Base-by-base conservation (phyloP, 495 filamentous ascomycete genomes). In the Hypoxylon fuscum region DNA sequence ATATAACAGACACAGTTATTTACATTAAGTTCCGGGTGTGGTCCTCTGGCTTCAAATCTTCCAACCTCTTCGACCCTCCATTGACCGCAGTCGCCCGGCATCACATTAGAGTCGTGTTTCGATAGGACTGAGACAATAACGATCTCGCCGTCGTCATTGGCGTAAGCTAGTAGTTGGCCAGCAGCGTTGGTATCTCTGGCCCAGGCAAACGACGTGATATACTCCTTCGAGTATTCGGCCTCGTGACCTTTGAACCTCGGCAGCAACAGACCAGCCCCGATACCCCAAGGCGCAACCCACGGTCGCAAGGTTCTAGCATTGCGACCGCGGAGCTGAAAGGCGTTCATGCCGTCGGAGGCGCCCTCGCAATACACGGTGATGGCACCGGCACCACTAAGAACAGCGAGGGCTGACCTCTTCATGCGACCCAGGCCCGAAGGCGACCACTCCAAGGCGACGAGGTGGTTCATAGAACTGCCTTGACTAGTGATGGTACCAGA, bases 401-500 rank as follows among this genome's bases (percentile, higher is more conserved):
- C 72, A 18, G 72, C 75, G 6, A 82, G 69, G 10, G 78, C 72
- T 5, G 78, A 74, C 6, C 79, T 71, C 2, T 66, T 68, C 58
- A 80, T 80, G 25, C 74, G 65, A 11, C 79, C 77, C 17, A 82
- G 64, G 1, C 77, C 77, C 3, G 70, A 68, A 0, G 79, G 79
- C 8, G 77, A 80, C 79, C 79, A 82, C 14, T 55, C 72, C 35
- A 81, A 54, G 5, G 63, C 41, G 0, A 82, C 74, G 20, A 79
- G 73, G 31, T 81, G 78, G 52, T 79, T 79, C 72, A 82, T 73
- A 14, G 76, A 77, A 47, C 76, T 79, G 5, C 79, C 79, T 3
- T 72, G 69, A 14, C 77, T 73, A 1, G 76, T 75, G 25, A 82
- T 70, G 7, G 68, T 55, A 6, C 77, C 76, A n/a, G 68, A 67